Evolutionary conservation across 192 early-diverging fungal genomes (phyloP).

Genomic region (Backusella australiensis): DNA sequence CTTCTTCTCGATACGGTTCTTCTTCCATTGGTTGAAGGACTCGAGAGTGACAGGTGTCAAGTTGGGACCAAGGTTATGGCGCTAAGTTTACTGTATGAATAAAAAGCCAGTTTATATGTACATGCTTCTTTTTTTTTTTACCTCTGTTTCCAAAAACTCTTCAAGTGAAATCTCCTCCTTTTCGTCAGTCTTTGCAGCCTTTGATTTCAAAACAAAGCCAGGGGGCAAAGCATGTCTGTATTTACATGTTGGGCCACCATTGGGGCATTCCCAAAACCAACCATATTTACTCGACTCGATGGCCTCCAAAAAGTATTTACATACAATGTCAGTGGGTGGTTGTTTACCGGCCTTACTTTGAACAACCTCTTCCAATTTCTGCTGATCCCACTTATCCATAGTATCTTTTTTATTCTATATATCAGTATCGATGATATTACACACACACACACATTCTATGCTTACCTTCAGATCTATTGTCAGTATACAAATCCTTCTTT

Average conservation of each 20-base stretch:
- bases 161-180: constrained; percentile 89
- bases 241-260: constrained; percentile 90
- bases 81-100: constrained; percentile 38
- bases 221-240: constrained; percentile 96
- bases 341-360: constrained; percentile 80
- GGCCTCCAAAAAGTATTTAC: constrained; percentile 97
- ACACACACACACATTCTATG: too few species aligned
- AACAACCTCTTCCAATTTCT: constrained; percentile 88
- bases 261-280: constrained; percentile 99
- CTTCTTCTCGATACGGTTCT: constrained; percentile 68
- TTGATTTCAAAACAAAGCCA: constrained; percentile 93
- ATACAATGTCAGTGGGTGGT: constrained; percentile 95
- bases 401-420: constrained; percentile 54
- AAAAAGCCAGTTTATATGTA: too few species aligned
- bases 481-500: constrained; percentile 95
- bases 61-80: constrained; percentile 90
- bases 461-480: constrained; percentile 65
- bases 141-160: constrained; percentile 96
- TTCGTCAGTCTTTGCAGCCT: constrained; percentile 80
- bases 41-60: constrained; percentile 94
- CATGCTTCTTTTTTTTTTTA: constrained; percentile 24
- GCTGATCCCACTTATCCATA: constrained; percentile 97
- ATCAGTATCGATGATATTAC: background rate
- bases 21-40: constrained; percentile 93
- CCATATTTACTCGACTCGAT: constrained; percentile 95